A percentile compares a stretch with the other conserved stretches of the same genome.
Conservation (phyloP, 495 filamentous ascomycete genomes). For the Tuber melanosporum region DNA sequence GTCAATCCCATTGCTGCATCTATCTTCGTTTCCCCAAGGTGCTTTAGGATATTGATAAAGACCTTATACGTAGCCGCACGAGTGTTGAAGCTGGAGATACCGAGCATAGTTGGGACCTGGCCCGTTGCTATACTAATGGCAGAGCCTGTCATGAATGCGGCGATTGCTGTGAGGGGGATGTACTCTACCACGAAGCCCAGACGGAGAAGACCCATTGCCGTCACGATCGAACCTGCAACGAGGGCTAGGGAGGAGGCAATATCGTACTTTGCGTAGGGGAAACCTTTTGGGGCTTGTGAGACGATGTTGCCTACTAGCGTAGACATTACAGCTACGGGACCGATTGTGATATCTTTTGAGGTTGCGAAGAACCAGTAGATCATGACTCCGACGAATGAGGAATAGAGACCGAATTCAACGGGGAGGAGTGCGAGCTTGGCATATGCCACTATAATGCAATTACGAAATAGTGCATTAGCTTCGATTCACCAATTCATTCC, state of each 20-base stretch:
- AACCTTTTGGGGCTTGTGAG: constrained; percentile 57
- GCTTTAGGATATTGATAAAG: constrained; percentile 78
- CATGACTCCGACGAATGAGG: constrained; percentile 94
- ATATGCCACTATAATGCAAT: constrained; percentile 63
- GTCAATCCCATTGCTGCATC: constrained; percentile 89
- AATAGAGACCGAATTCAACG: constrained; percentile 84
- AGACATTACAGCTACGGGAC: constrained; percentile 95
- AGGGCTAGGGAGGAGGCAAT: constrained; percentile 77
- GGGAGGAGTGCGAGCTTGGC: constrained; percentile 72
- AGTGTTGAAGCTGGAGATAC: constrained; percentile 65
- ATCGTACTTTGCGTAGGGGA: constrained; percentile 45
- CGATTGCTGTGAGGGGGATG: constrained; percentile 84
- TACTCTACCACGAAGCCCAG: constrained; percentile 92
- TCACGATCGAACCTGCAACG: constrained; percentile 73
- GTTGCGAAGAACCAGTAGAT: constrained; percentile 99
- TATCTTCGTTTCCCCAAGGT: constrained; percentile 59
- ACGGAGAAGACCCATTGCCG: constrained; percentile 69
- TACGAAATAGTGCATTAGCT: constrained; percentile 2
- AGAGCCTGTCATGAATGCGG: constrained; percentile 96
- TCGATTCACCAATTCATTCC: neutral
- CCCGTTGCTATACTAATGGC: constrained; percentile 84
- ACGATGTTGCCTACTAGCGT: constrained; percentile 80
- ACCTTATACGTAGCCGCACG: constrained; percentile 75
- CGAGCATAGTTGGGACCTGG: constrained; percentile 81
- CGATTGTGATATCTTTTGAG: constrained; percentile 98